phyloP scores from a whole-genome alignment of 2,329 filamentous ascomycete genomes.

The Paramyrothecium roridum region DNA sequence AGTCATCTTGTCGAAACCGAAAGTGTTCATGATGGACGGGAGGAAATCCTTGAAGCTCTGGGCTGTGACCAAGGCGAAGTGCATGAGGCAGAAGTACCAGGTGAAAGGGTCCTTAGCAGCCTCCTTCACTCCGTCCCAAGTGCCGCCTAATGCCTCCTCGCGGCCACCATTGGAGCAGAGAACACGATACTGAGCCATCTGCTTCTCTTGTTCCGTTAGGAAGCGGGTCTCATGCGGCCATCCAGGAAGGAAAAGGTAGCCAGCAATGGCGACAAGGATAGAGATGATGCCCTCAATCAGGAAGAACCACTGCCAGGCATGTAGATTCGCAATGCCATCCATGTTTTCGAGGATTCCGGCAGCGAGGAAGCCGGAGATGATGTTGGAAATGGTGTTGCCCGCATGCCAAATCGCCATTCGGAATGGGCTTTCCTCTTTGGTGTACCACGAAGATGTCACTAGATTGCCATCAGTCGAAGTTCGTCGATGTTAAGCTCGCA shows the following conservation, averaged over 20 bases:
- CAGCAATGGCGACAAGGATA: constrained; percentile 26
- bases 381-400: constrained; percentile 40
- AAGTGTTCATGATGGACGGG: constrained; percentile 28
- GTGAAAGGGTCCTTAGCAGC: constrained; percentile 30
- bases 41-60: constrained; percentile 35
- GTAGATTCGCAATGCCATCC: constrained; percentile 31
- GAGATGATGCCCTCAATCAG: constrained; percentile 36
- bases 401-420: constrained; percentile 41
- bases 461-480: background rate
- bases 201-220: constrained; percentile 30
- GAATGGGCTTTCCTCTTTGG: background rate
- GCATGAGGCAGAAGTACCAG: constrained; percentile 35
- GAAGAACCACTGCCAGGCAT: constrained; percentile 44
- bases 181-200: constrained; percentile 31
- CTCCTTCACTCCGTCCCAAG: constrained; percentile 28
- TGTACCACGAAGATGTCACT: constrained; percentile 1
- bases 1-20: constrained; percentile 18
- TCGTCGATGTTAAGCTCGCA: background rate
- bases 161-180: constrained; percentile 29
- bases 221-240: constrained; percentile 28
- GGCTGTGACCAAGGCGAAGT: constrained; percentile 39
- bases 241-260: constrained; percentile 34
- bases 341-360: constrained; percentile 41
- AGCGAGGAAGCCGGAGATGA: constrained; percentile 40
- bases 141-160: constrained; percentile 27